Percentiles rank a stretch among this genome's conserved stretches.
Evolutionary conservation across 2,329 filamentous ascomycete genomes (phyloP).

Genomic region (Curvularia hawaiiensis): DNA sequence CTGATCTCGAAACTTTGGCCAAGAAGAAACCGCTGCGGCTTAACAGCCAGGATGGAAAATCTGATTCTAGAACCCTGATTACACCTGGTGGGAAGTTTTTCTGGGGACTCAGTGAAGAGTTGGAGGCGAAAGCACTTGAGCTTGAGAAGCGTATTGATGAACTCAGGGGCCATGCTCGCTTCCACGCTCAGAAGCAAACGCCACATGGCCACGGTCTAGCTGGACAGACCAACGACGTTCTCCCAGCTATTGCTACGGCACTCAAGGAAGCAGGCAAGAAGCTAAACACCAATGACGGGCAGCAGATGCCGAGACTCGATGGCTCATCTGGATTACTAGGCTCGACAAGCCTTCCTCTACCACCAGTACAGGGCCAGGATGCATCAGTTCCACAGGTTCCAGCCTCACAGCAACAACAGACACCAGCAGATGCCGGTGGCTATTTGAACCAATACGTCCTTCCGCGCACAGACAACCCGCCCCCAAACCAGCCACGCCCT

Average conservation of each 20-base stretch:
- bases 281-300: constrained; percentile 32
- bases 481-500: constrained; percentile 37
- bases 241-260: constrained; percentile 44
- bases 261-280: constrained; percentile 46
- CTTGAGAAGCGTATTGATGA: constrained; percentile 61
- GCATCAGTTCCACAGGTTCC: constrained; percentile 23
- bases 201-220: constrained; percentile 20
- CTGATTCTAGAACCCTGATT: constrained; percentile 66
- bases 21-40: constrained; percentile 60
- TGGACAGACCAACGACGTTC: constrained; percentile 34
- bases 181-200: constrained; percentile 35
- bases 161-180: constrained; percentile 35
- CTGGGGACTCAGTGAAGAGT: constrained; percentile 69
- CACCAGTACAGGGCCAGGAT: constrained; percentile 30
- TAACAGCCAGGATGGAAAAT: constrained; percentile 49
- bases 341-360: constrained; percentile 29
- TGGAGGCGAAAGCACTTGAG: constrained; percentile 72
- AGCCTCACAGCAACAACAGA: constrained; percentile 33
- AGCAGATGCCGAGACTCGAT: constrained; percentile 36
- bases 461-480: constrained; percentile 42
- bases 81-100: constrained; percentile 78
- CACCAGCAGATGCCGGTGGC: constrained; percentile 40
- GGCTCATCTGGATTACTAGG: constrained; percentile 27
- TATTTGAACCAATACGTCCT: constrained; percentile 47
- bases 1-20: constrained; percentile 55